Percentiles rank a stretch among this genome's conserved stretches.
Evolutionary conservation across 1,284 basidiomycete species (phyloP).

Genomic region (Thelephora terrestris): DNA sequence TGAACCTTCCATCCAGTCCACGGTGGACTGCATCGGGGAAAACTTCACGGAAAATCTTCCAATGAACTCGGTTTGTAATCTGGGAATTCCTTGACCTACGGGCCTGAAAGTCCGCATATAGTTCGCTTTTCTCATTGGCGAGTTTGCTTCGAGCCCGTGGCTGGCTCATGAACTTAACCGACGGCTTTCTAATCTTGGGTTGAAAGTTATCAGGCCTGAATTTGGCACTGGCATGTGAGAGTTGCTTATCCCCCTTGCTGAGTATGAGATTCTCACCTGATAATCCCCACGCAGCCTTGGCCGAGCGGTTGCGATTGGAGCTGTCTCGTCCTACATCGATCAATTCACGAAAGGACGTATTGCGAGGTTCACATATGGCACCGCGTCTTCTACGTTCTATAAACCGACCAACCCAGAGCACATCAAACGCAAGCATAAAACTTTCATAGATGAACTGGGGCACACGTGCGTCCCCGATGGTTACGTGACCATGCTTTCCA

Average conservation of each 20-base stretch:
- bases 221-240: constrained; percentile 35
- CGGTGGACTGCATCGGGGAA: background rate
- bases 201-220: constrained; percentile 34
- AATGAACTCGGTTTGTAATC: background rate
- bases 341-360: constrained; percentile 25
- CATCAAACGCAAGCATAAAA: constrained; percentile 17
- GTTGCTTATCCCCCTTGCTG: constrained; percentile 11
- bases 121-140: constrained; percentile 2
- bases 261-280: constrained; percentile 5
- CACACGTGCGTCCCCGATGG: too few species aligned
- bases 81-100: background rate
- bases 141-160: constrained; percentile 1
- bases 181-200: constrained; percentile 11
- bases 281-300: constrained; percentile 4
- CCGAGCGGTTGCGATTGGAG: constrained; percentile 28
- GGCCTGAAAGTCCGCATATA: background rate
- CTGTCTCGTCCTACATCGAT: constrained; percentile 26
- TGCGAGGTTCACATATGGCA: constrained; percentile 26
- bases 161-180: background rate
- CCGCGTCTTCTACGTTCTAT: constrained; percentile 17
- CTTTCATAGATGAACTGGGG: constrained; percentile 14
- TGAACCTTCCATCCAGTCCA: constrained; percentile 21
- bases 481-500: too few species aligned
- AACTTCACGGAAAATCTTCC: background rate
- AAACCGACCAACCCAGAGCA: constrained; percentile 23